Percentiles rank a stretch among this genome's conserved stretches.
These are phyloP conservation scores for Hordeum marinum DNA, from an alignment of 176 grass and related monocot species.

Conservation along the genomic window DNA sequence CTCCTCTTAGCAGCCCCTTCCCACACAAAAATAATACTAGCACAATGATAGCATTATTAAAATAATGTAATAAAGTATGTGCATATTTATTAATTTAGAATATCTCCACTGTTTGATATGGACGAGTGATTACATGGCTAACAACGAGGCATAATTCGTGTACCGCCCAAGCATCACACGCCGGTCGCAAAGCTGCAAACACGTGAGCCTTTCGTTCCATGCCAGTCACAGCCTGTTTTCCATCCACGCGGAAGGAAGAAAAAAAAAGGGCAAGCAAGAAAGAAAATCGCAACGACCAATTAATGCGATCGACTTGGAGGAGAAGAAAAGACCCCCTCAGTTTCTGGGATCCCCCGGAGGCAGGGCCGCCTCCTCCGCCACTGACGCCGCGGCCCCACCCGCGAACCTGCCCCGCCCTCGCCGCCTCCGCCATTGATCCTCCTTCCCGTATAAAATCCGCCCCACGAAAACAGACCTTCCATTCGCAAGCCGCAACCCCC, in stretches of 20 bases:
- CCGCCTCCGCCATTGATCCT: background rate
- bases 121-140: background rate
- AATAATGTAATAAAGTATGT: too few species aligned
- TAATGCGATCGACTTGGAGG: constrained; percentile 43
- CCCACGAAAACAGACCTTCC: background rate
- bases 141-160: background rate
- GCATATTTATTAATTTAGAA: too few species aligned
- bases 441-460: background rate
- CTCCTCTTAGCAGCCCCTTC: too few species aligned
- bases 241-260: background rate
- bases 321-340: constrained; percentile 28
- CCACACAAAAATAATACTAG: too few species aligned
- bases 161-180: background rate
- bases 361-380: background rate
- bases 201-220: constrained; percentile 4
- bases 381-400: constrained; percentile 27
- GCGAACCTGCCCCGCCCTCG: background rate
- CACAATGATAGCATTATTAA: too few species aligned
- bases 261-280: background rate
- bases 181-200: background rate
- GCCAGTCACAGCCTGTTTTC: constrained; percentile 10
- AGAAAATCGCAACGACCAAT: constrained; percentile 2
- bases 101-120: too few species aligned
- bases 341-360: constrained; percentile 27
- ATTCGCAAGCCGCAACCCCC: constrained; percentile 25